Evolutionary conservation across 2,329 filamentous ascomycete species (phyloP).

Genomic region (Decorospora gaudefroyi): DNA sequence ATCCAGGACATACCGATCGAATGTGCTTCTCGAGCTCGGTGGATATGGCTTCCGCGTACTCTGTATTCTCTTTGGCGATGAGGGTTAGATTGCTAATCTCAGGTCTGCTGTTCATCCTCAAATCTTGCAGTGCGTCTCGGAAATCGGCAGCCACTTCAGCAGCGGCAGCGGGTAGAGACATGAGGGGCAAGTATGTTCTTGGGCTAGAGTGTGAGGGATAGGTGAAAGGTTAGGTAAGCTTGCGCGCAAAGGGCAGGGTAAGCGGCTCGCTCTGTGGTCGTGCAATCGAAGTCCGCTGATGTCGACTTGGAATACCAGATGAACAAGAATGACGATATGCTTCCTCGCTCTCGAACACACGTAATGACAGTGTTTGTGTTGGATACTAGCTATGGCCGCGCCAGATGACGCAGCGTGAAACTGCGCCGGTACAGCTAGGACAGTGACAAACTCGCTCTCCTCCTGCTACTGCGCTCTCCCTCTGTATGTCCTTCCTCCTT

Average conservation of each 20-base stretch:
- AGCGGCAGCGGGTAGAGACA: constrained; percentile 71
- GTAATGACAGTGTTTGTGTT: constrained; percentile 51
- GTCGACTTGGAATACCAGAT: constrained; percentile 36
- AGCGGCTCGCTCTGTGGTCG: constrained; percentile 33
- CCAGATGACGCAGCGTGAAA: constrained; percentile 40
- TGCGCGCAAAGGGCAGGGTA: constrained; percentile 24
- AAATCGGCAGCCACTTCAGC: constrained; percentile 96
- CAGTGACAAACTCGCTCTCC: constrained; percentile 43
- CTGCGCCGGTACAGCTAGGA: constrained; percentile 40
- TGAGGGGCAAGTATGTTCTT: constrained; percentile 53
- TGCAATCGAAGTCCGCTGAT: constrained; percentile 31
- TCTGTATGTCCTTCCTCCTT: constrained; percentile 39
- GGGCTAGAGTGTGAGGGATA: constrained; percentile 29
- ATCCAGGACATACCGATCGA: constrained; percentile 73
- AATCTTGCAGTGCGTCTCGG: constrained; percentile 86
- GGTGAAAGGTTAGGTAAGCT: constrained; percentile 16
- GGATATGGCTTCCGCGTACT: constrained; percentile 91
- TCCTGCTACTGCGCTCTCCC: constrained; percentile 42
- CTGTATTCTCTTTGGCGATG: constrained; percentile 96
- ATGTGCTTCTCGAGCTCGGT: constrained; percentile 91
- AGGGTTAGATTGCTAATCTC: constrained; percentile 97
- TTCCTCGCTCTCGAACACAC: constrained; percentile 49
- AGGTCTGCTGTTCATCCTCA: constrained; percentile 86
- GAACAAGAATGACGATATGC: constrained; percentile 48
- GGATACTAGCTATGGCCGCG: constrained; percentile 55